Base-by-base conservation (phyloP, 768 basidiomycete genomes). In the Naganishia vishniacii region DNA sequence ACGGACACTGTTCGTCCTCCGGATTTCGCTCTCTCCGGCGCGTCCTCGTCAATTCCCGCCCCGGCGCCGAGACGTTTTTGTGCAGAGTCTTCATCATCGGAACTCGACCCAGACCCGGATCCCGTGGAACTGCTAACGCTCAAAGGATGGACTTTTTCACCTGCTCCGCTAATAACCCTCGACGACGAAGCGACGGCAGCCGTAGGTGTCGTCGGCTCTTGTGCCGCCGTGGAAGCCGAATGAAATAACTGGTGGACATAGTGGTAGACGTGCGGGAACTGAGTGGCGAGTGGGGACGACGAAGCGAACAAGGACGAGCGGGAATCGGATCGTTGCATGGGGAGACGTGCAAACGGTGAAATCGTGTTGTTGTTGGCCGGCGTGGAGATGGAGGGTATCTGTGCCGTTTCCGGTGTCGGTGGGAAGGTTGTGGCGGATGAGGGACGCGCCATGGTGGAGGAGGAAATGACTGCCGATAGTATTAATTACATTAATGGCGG, bases 221-320 rank as follows among this genome's bases (percentile, higher is more conserved):
- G n/a, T n/a, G n/a, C n/a, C n/a, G n/a, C 37, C 31, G 7, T 3
- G 5, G 32, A 8, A 23, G 64, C 53, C 0, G 64, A 2, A 23
- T 49, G 23, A 45, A 58, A 32, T 15, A 64, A 48, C 56, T 64
- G 63, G 40, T 46, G 34, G 44, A 67, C 40, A 53, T 67, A 67
- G 44, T 67, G 65, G 20, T 42, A 67, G 3, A 67, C 18, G 25
- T 67, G 65, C 23, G 65, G 65, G 37, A 34, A 67, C 29, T 61
- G 60, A 12, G 62, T 80, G 83, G 77, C 88, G 89, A 13, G 85
- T 86, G 89, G 65, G 9, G 48, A n/a, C n/a, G n/a, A n/a, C n/a
- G n/a, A 41, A 28, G 40, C 41, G 47, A 62, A 45, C 26, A 53
- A 37, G 31, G 37, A 20, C 25, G 46, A 56, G 37, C 46, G 58